Conservation (phyloP, 306 rosid species). For the Vicia sativa region DNA sequence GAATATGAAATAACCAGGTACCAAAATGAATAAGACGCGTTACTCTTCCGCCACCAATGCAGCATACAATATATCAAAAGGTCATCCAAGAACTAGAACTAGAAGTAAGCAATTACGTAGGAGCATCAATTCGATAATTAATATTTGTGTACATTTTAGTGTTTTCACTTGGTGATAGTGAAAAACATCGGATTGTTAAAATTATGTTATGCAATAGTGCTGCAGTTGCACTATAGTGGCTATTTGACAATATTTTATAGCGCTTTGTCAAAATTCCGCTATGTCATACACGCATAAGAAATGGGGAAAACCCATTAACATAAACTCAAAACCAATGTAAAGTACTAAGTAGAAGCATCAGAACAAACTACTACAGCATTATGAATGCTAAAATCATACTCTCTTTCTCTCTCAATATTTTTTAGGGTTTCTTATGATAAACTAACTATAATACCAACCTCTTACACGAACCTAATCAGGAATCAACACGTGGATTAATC, state of each 20-base stretch:
- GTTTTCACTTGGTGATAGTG: too few relatives aligned
- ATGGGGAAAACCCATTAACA: not conserved
- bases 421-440: too few relatives aligned
- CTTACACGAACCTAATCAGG: not conserved
- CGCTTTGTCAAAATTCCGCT: too few relatives aligned
- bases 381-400: slow-evolving; percentile 14
- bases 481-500: slow-evolving; percentile 1
- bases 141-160: not conserved
- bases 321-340: slow-evolving; percentile 4
- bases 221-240: too few relatives aligned
- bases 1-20: slow-evolving; percentile 35
- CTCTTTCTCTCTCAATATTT: not conserved
- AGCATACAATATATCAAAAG: slow-evolving; percentile 10
- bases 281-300: slow-evolving; percentile 15
- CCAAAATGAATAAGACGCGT: slow-evolving; percentile 33
- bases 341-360: slow-evolving; percentile 6
- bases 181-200: too few relatives aligned
- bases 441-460: not conserved
- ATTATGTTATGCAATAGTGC: too few relatives aligned
- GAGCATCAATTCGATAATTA: not conserved
- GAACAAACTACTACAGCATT: not conserved
- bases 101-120: slow-evolving; percentile 9
- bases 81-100: slow-evolving; percentile 6
- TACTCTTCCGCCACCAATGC: slow-evolving; percentile 21
- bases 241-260: too few relatives aligned